Conservation (phyloP, 192 early-diverging fungal species). For the Backusella psychrophila region DNA sequence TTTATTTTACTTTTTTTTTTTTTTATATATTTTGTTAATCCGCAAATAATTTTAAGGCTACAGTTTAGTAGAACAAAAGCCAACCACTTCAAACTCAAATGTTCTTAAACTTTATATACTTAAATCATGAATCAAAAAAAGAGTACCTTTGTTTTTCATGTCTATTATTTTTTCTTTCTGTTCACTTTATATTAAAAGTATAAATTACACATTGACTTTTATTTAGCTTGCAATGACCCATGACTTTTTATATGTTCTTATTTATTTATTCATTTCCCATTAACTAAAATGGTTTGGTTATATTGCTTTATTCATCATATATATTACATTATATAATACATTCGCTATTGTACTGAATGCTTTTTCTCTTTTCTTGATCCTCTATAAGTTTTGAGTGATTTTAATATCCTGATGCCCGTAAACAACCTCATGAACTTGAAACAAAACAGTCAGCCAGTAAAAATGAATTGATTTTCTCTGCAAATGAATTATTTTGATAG, state of each 20-base stretch:
- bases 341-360: background rate
- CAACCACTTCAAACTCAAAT: background rate
- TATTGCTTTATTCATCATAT: background rate
- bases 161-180: background rate
- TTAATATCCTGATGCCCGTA: background rate
- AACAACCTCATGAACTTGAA: background rate
- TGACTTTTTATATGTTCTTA: background rate
- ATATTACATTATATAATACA: background rate
- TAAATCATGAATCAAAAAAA: background rate
- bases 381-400: background rate
- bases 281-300: background rate
- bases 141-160: background rate
- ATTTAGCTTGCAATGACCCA: background rate
- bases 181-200: background rate
- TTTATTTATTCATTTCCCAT: background rate
- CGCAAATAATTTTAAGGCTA: background rate
- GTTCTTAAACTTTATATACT: background rate
- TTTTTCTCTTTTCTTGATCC: background rate
- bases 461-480: background rate
- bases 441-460: background rate
- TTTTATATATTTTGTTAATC: background rate
- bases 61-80: background rate
- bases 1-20: background rate
- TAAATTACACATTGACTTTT: background rate
- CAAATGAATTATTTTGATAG: slow-evolving; percentile 4